Evolutionary conservation across 345 rosid species (phyloP).

Genomic region (Carallia brachiata): DNA sequence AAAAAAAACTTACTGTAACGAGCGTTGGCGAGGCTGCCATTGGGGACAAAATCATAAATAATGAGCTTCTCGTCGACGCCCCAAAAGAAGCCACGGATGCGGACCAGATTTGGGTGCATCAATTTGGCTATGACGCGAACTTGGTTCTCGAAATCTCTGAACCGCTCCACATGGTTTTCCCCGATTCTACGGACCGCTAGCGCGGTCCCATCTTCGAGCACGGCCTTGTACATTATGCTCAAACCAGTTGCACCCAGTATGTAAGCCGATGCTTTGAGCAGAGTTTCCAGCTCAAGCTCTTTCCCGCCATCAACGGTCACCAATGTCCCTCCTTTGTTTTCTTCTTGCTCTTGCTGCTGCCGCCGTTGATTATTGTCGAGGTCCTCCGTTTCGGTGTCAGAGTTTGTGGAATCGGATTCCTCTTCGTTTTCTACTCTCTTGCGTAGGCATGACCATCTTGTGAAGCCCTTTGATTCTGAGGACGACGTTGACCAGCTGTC

Average conservation of each 20-base stretch:
- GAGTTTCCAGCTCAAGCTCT: constrained; percentile 68
- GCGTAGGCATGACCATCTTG: constrained; percentile 79
- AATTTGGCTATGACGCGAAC: constrained; percentile 73
- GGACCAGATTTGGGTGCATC: constrained; percentile 84
- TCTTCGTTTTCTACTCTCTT: constrained; percentile 52
- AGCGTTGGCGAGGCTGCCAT: constrained; percentile 49
- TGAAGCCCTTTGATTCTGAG: constrained; percentile 64
- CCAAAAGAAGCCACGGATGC: constrained; percentile 66
- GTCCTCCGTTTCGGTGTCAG: constrained; percentile 34
- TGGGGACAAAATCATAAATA: constrained; percentile 33
- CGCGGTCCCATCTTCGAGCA: constrained; percentile 77
- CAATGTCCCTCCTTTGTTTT: constrained; percentile 58
- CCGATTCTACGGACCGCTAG: constrained; percentile 89
- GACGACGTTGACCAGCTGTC: constrained; percentile 65
- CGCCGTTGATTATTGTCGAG: constrained; percentile 33
- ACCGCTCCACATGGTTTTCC: constrained; percentile 68
- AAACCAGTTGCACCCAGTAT: constrained; percentile 91
- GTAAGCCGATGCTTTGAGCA: constrained; percentile 87
- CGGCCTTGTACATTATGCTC: constrained; percentile 90
- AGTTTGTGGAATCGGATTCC: constrained; percentile 46
- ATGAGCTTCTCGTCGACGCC: constrained; percentile 36
- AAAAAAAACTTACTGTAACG: constrained; percentile 68
- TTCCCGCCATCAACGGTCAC: constrained; percentile 74
- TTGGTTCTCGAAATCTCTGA: constrained; percentile 80
- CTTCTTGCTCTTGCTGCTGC: constrained; percentile 29